Base-by-base conservation (phyloP, 352 stramenopile species). In the Phytophthora colocasiae region DNA sequence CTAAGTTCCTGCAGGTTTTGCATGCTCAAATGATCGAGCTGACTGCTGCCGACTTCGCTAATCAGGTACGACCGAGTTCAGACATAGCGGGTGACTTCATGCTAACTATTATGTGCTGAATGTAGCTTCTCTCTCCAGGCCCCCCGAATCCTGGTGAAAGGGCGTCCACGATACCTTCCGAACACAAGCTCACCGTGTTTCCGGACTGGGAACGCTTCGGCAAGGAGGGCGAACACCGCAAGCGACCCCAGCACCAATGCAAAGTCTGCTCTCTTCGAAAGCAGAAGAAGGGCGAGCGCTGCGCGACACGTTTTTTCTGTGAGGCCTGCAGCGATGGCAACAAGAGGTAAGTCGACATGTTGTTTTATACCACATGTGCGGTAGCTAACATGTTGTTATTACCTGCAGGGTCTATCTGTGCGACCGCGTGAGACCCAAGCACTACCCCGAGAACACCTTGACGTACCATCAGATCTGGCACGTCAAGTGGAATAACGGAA, bases 11-110 rank as follows among this genome's bases (percentile, higher is more conserved):
- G 22, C 12, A 22, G 6, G 19, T 48, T 7, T 19, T 74, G 2
- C 66, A 67, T 14, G 26, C 26, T 6, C 54, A 70, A 27, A 53
- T 74, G 40, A 50, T 74, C 4, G 47, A 62, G 38, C 38, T 22
- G 14, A 43, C 38, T 6, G 38, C 38, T 7, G 19, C 3, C 39
- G 60, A 19, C 41, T 67, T 10, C 56, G 59, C 0, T 32, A 40
- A 62, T 24, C 14, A 54, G 17, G 27, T 31, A 31, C 27, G 27
- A 19, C 19, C 19, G 19, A 19, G 19, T 19, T 19, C 19, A 31
- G 27, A 6, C 27, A 31, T 7, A 6, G 27, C 3, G 27, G 27
- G 6, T 6, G 3, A 31, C 27, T 7, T 7, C 27, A 31, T 31
- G 27, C 27, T 31, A 31, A 31, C 27, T 31, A 31, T 7, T 6